Evolutionary conservation across 495 filamentous ascomycete species (phyloP), one percentile per base, ranked within the genome.

Genomic region (Penicillium pulvis): DNA sequence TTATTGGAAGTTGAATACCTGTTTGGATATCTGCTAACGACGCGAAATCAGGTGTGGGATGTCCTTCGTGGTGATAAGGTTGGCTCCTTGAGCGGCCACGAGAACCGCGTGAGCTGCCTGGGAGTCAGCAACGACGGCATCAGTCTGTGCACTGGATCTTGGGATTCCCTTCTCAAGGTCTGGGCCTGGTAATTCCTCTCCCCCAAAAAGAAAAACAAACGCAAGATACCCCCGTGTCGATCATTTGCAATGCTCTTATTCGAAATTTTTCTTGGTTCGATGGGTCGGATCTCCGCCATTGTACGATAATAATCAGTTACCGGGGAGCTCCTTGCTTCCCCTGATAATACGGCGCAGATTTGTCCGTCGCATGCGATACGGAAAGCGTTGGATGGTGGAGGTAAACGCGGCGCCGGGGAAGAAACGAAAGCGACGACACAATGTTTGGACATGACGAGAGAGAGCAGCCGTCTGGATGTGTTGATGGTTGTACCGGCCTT

Each of bases 121-220:
- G 94, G 94, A 58, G 94, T 98, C 68, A 97, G 93, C 79, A 98
- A 97, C 74, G 94, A 98, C 69, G 94, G 92, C 54, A 97, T 98
- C 81, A 98, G 94, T 79, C 82, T 98, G 80, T 98, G 94, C 82
- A 98, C 94, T 66, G 94, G 94, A 78, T 98, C 94, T 65, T 98
- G 94, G 94, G 94, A 98, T 79, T 97, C 95, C 65, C 83, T 96
- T 76, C 89, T 93, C 80, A 92, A 90, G 82, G 85, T 93, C 69
- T 93, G 90, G 90, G 90, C 90, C 60, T 90, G 88, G 81, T 83
- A 81, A 73, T 71, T 31, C 56, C 36, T 17, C 33, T n/a, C 39
- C 16, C 14, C 16, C 14, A 41, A 55, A 42, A 71, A 68, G 66
- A 70, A 61, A 51, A 65, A 66, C 64, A 70, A 68, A 69, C 69